phyloP scores from a whole-genome alignment of 768 basidiomycete genomes.

The Leccinum obscurum region DNA sequence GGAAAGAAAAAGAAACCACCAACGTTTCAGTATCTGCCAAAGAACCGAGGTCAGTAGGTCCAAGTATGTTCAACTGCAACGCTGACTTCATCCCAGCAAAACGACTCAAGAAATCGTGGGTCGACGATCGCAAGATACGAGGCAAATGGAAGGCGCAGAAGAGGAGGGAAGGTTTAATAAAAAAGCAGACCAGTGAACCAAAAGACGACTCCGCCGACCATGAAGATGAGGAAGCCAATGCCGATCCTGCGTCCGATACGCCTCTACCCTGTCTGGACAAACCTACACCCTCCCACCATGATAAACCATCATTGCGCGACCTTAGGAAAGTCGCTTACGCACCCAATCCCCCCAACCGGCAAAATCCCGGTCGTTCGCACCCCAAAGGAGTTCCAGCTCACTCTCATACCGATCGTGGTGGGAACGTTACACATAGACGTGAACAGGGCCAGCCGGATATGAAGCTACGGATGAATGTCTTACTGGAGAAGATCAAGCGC shows the following conservation, averaged over 20 bases:
- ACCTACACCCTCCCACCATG: conserved; percentile 6
- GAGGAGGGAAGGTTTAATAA: conserved; percentile 43
- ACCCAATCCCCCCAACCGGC: conserved; percentile 53
- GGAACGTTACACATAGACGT: conserved; percentile 30
- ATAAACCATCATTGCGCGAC: conserved; percentile 49
- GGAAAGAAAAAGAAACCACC: conserved; percentile 55
- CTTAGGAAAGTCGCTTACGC: conserved; percentile 65
- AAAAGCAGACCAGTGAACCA: conserved; percentile 6
- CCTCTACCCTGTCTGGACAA: conserved; percentile 5
- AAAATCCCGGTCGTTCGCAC: conserved; percentile 47
- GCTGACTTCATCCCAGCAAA: conserved; percentile 51
- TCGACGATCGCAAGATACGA: conserved; percentile 74
- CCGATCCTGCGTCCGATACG: neutral
- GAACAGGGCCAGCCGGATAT: conserved; percentile 63
- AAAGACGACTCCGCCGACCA: conserved; percentile 1
- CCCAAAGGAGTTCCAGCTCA: conserved; percentile 24
- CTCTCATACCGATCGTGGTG: conserved; percentile 23
- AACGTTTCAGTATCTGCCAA: conserved; percentile 67
- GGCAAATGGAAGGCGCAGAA: conserved; percentile 77
- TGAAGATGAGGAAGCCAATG: neutral
- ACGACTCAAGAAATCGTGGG: conserved; percentile 79
- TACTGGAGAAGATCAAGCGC: conserved; percentile 84
- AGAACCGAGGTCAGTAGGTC: conserved; percentile 52
- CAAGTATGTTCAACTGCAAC: neutral
- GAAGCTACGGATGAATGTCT: conserved; percentile 82